Evolutionary conservation across 177 flowering plant species (phyloP), one percentile per base, ranked within the genome.

Genomic region (Vitis hybrid): DNA sequence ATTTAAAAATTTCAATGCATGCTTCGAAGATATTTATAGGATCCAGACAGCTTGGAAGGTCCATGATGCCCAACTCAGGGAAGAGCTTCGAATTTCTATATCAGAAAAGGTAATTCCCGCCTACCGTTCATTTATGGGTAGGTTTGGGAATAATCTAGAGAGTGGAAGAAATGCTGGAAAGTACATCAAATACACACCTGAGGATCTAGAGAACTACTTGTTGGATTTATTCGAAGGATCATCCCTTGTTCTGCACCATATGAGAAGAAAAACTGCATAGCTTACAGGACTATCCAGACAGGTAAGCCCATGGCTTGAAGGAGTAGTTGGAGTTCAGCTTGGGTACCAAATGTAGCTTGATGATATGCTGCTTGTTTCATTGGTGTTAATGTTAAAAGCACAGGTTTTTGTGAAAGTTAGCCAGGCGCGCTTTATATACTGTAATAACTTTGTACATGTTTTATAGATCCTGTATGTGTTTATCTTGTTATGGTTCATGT

Each of bases 61-160:
- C 45, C 88, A 91, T 0, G 96, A 93, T 81, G 75, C 89, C 49
- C 98, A 93, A 69, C 93, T 91, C 39, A 86, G 97, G 5, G 97
- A 90, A 65, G 99, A 95, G 72, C 92, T 91, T 48, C 74, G 90
- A 59, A 83, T 95, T 62, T 91, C 98, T n/a, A 85, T 95, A 61
- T 91, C 99, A 0, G 96, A 87, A 70, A 95, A 86, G 71, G 94
- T 93, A 5, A 62, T 93, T 72, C 98, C 97, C 7, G 99, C 99
- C 0, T 95, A 95, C 64, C 86, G 98, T 0, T 70, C 94, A 0
- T 91, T 95, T 76, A 14, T 88, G 79, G 96, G 99, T 57, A 85
- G 97, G 85, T 90, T 86, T 76, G 83, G 89, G 56, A 76, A 77
- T 75, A 89, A 88, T 64, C 78, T 94, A 21, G 97, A 94, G 83